Evolutionary conservation across 2,329 filamentous ascomycete species (phyloP).

Genomic region (Didymellaceae sp.): DNA sequence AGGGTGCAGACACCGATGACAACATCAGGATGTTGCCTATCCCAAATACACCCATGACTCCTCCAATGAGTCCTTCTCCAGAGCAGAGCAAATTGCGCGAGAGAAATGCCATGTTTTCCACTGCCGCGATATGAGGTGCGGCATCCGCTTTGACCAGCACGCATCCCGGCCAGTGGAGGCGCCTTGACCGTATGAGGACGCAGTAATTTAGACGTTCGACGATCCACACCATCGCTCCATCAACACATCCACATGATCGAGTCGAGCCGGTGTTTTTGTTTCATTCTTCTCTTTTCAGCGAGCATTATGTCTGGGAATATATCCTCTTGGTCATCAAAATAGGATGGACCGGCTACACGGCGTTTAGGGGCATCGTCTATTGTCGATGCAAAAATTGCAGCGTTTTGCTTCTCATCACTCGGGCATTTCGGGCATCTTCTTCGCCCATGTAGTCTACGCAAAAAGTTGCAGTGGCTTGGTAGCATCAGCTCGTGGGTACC

Average conservation of each 20-base stretch:
- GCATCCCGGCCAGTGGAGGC: constrained; percentile 28
- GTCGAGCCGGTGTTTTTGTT: constrained; percentile 18
- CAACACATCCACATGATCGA: constrained; percentile 26
- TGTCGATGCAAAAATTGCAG: constrained; percentile 39
- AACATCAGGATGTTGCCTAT: constrained; percentile 50
- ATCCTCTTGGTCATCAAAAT: constrained; percentile 42
- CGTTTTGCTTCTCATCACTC: constrained; percentile 29
- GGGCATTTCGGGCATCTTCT: constrained; percentile 25
- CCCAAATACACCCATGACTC: constrained; percentile 42
- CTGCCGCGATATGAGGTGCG: constrained; percentile 37
- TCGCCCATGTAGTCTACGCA: constrained; percentile 46
- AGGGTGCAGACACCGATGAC: constrained; percentile 81
- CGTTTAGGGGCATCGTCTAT: constrained; percentile 35
- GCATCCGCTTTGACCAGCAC: constrained; percentile 32
- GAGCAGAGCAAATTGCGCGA: constrained; percentile 46
- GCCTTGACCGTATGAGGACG: constrained; percentile 32
- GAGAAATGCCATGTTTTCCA: constrained; percentile 39
- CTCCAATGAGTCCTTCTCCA: constrained; percentile 43
- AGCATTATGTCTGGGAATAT: constrained; percentile 33
- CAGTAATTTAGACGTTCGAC: constrained; percentile 47
- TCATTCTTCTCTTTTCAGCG: constrained; percentile 25
- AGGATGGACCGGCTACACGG: constrained; percentile 40
- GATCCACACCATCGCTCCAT: constrained; percentile 34
- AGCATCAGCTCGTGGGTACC: constrained; percentile 14
- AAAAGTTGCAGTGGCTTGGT: constrained; percentile 35